Evolutionary conservation across 495 filamentous ascomycete genomes (phyloP).

Genomic region (Saxispiralis lemnorum): DNA sequence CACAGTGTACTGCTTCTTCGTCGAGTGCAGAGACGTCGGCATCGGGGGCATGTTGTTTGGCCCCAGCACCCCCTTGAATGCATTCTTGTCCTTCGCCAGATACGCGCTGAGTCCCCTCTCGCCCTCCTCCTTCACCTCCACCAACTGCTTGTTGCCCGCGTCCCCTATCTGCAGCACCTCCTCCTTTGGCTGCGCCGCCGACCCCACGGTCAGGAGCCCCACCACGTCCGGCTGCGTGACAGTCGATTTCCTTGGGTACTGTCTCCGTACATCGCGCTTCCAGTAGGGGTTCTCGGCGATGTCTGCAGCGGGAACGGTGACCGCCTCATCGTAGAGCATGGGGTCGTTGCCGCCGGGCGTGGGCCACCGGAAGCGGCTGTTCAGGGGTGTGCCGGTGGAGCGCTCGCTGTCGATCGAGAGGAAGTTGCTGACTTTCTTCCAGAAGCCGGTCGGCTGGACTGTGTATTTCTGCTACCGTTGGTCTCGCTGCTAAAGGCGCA

Average conservation of each 20-base stretch:
- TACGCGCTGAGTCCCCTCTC: constrained; percentile 50
- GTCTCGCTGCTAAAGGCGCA: neutral
- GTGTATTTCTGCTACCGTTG: constrained; percentile 73
- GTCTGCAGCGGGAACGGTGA: constrained; percentile 80
- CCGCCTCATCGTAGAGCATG: constrained; percentile 65
- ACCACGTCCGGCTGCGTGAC: constrained; percentile 75
- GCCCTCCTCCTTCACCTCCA: constrained; percentile 63
- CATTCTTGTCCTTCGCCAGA: constrained; percentile 49
- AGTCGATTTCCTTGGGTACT: constrained; percentile 66
- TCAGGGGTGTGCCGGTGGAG: constrained; percentile 79
- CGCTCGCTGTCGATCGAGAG: constrained; percentile 76
- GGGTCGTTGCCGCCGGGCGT: constrained; percentile 67
- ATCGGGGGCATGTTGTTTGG: constrained; percentile 64
- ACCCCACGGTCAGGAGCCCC: constrained; percentile 69
- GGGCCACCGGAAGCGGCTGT: constrained; percentile 81
- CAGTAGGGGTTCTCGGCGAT: constrained; percentile 96
- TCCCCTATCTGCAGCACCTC: constrained; percentile 63
- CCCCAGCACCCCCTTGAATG: constrained; percentile 46
- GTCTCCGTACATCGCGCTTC: constrained; percentile 77
- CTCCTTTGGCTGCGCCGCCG: constrained; percentile 59
- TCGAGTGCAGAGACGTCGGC: constrained; percentile 44
- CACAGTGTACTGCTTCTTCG: constrained; percentile 40
- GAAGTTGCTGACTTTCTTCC: constrained; percentile 61
- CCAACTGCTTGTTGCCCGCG: constrained; percentile 61
- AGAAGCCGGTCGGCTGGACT: constrained; percentile 78